phyloP scores from a whole-genome alignment of 2,329 filamentous ascomycete genomes.

The Fusarium caatingaense region DNA sequence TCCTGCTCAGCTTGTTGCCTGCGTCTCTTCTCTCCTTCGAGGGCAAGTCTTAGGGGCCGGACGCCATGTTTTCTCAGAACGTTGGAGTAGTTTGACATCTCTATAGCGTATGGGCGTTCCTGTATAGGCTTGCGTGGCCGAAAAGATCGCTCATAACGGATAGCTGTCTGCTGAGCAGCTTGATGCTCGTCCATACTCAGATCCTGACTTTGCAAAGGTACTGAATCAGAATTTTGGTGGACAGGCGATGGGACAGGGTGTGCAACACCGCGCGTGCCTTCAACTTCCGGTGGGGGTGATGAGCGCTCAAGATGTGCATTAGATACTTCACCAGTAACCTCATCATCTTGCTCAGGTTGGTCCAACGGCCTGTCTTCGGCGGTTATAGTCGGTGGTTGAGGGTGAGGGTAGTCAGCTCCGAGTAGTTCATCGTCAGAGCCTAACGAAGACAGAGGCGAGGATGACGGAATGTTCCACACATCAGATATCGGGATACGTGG shows the following conservation, averaged over 20 bases:
- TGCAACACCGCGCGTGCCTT: neutral
- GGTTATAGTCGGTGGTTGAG: neutral
- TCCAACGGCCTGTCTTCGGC: slow-evolving; percentile 2
- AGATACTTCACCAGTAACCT: slow-evolving; percentile 51
- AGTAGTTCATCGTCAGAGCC: slow-evolving; percentile 46
- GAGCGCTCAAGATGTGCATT: slow-evolving; percentile 53
- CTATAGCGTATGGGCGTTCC: slow-evolving; percentile 68
- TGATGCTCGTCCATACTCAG: slow-evolving; percentile 37
- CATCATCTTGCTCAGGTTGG: slow-evolving; percentile 5
- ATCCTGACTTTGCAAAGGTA: slow-evolving; percentile 32
- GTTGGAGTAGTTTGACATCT: slow-evolving; percentile 65
- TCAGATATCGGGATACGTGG: neutral
- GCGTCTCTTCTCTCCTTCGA: slow-evolving; percentile 42
- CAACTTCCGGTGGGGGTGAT: slow-evolving; percentile 47
- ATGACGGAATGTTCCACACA: slow-evolving; percentile 34
- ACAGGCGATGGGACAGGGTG: neutral
- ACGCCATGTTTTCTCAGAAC: slow-evolving; percentile 66
- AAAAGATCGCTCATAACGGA: slow-evolving; percentile 61
- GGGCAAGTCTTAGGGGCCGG: slow-evolving; percentile 61
- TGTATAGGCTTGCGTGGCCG: slow-evolving; percentile 71
- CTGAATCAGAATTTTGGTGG: neutral
- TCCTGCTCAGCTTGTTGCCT: slow-evolving; percentile 61
- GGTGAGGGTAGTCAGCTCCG: slow-evolving; percentile 36
- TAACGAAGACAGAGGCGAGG: slow-evolving; percentile 52
- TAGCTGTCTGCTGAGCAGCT: slow-evolving; percentile 43